Percentiles rank a stretch among this genome's conserved stretches.
phyloP scores from a whole-genome alignment of 202 grass and related monocot species.

The Digitaria exilis region DNA sequence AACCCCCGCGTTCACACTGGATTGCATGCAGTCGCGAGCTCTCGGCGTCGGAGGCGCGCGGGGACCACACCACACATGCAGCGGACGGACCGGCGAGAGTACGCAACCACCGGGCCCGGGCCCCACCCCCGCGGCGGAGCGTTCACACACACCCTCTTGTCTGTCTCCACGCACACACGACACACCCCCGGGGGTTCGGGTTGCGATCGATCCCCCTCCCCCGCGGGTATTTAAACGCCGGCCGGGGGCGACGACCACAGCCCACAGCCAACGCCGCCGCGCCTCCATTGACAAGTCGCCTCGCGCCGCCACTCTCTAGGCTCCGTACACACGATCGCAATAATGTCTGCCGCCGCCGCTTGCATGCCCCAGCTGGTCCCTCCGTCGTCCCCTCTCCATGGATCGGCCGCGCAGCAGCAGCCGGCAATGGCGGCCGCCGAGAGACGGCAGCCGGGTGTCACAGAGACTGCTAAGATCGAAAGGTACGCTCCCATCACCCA shows the following conservation, averaged over 20 bases:
- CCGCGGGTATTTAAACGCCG: conserved; percentile 21
- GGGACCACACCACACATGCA: background rate
- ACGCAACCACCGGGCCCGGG: background rate
- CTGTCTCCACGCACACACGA: background rate
- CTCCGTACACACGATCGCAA: background rate
- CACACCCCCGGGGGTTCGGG: background rate
- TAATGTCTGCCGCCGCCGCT: conserved; percentile 38
- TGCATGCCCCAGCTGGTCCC: conserved; percentile 25
- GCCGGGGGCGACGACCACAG: background rate
- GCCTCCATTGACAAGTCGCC: background rate
- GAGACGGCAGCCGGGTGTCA: background rate
- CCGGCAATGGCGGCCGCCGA: background rate
- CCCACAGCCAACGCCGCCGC: background rate
- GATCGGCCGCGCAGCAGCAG: background rate
- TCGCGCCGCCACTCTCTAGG: background rate
- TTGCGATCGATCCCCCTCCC: background rate
- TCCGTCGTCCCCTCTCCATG: background rate
- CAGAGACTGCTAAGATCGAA: background rate
- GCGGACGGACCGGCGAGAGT: background rate
- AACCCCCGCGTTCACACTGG: conserved; percentile 16
- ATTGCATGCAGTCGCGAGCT: background rate
- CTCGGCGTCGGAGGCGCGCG: background rate
- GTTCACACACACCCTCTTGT: conserved; percentile 39
- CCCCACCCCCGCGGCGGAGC: background rate
- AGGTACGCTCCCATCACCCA: too few relatives aligned